A percentile compares a stretch with the other conserved stretches of the same genome.
phyloP scores from a whole-genome alignment of 1,139 yeast species.

The Yamadazyma buinensis region DNA sequence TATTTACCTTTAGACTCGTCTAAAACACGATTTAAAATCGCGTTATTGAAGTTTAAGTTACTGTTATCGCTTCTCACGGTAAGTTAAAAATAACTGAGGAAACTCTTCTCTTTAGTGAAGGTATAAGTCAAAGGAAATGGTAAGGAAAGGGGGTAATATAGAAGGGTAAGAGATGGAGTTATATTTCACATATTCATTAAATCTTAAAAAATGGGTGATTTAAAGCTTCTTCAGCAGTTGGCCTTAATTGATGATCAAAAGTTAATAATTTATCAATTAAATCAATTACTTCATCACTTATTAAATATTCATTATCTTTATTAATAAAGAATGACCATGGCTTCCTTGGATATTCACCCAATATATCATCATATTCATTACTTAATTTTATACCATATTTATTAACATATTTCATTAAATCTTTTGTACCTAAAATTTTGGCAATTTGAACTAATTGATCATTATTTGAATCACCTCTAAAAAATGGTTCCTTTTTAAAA shows the following conservation, averaged over 20 bases:
- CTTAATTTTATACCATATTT: constrained; percentile 63
- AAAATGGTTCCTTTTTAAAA: constrained; percentile 74
- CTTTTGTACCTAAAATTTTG: constrained; percentile 71
- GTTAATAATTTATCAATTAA: constrained; percentile 77
- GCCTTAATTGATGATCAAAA: constrained; percentile 92
- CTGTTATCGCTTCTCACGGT: too few relatives aligned
- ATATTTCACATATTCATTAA: constrained; percentile 2
- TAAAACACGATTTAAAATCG: too few relatives aligned
- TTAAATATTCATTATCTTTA: constrained; percentile 66
- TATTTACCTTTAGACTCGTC: too few relatives aligned
- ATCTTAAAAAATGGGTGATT: constrained; percentile 51
- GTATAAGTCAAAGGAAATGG: too few relatives aligned
- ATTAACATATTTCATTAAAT: constrained; percentile 52
- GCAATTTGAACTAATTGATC: constrained; percentile 80
- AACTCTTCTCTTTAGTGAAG: too few relatives aligned
- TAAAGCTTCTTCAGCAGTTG: constrained; percentile 93
- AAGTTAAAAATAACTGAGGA: too few relatives aligned
- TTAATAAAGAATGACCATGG: constrained; percentile 88
- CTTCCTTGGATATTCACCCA: constrained; percentile 68
- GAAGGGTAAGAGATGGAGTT: too few relatives aligned
- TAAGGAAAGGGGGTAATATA: too few relatives aligned
- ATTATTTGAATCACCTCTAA: constrained; percentile 74
- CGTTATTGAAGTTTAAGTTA: too few relatives aligned
- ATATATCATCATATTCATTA: constrained; percentile 60
- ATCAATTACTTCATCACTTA: constrained; percentile 71